phyloP scores from a whole-genome alignment of 2,329 filamentous ascomycete species.

The Cladorrhinum sp. region DNA sequence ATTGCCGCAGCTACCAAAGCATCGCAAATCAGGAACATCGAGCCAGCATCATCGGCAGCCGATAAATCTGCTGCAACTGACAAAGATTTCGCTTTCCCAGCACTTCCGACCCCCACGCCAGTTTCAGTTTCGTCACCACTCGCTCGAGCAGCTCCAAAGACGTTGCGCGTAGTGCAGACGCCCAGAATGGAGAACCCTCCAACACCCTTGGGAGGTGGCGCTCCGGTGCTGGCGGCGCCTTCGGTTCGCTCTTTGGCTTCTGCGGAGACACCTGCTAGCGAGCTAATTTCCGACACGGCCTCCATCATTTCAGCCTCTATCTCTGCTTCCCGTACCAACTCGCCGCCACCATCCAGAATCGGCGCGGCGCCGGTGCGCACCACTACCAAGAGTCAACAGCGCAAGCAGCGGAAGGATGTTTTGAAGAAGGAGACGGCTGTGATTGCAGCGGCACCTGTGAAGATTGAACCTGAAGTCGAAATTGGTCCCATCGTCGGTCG shows the following conservation, averaged over 20 bases:
- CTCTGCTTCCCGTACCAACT: constrained; percentile 65
- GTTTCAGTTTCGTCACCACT: constrained; percentile 51
- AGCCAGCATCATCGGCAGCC: constrained; percentile 30
- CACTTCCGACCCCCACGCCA: constrained; percentile 48
- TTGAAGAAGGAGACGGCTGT: constrained; percentile 60
- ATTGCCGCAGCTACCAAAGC: constrained; percentile 48
- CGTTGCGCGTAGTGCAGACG: constrained; percentile 66
- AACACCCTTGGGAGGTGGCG: constrained; percentile 24
- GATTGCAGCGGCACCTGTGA: constrained; percentile 47
- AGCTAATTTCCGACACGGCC: constrained; percentile 72
- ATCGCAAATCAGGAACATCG: constrained; percentile 31
- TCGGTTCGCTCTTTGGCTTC: constrained; percentile 31
- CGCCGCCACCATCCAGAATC: constrained; percentile 64
- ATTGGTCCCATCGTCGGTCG: constrained; percentile 72
- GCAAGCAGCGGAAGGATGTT: constrained; percentile 69
- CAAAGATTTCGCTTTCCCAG: constrained; percentile 45
- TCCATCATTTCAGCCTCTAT: constrained; percentile 70
- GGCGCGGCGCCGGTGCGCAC: constrained; percentile 66
- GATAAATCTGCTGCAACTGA: constrained; percentile 36
- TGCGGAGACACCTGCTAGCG: constrained; percentile 69
- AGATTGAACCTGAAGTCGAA: constrained; percentile 51
- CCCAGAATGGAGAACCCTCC: constrained; percentile 59
- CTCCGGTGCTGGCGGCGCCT: constrained; percentile 16
- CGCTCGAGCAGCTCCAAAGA: constrained; percentile 56
- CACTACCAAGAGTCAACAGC: constrained; percentile 75